Conservation (phyloP, 495 filamentous ascomycete genomes). For the Neurospora sp. region DNA sequence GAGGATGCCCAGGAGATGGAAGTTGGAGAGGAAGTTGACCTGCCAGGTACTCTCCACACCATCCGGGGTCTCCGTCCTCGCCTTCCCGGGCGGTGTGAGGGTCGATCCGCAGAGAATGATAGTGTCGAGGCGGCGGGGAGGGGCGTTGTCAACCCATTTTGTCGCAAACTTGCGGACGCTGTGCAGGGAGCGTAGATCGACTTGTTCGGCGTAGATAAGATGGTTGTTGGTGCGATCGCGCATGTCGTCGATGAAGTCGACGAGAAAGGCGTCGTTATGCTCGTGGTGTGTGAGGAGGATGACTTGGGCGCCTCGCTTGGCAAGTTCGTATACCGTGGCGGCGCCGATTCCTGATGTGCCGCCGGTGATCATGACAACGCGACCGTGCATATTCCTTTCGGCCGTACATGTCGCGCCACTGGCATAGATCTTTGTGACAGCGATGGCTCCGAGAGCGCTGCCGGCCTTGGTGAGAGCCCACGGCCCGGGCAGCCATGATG, state of each 20-base stretch:
- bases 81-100: constrained; percentile 51
- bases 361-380: constrained; percentile 89
- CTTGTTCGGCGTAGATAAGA: constrained; percentile 88
- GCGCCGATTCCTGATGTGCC: constrained; percentile 93
- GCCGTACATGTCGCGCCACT: constrained; percentile 62
- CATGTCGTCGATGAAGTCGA: constrained; percentile 85
- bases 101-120: constrained; percentile 77
- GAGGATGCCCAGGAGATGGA: constrained; percentile 85
- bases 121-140: constrained; percentile 86
- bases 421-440: constrained; percentile 66
- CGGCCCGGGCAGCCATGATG: constrained; percentile 52
- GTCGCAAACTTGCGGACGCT: constrained; percentile 93
- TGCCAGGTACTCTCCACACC: constrained; percentile 85
- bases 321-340: constrained; percentile 60
- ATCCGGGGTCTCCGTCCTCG: constrained; percentile 51
- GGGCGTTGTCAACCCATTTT: constrained; percentile 94
- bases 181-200: constrained; percentile 77
- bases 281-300: constrained; percentile 79
- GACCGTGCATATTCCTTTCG: constrained; percentile 83
- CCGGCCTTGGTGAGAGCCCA: constrained; percentile 48
- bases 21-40: constrained; percentile 91
- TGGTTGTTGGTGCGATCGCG: constrained; percentile 71
- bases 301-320: constrained; percentile 76
- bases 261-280: constrained; percentile 73
- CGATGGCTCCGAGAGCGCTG: constrained; percentile 49